These are phyloP conservation scores for Bassia scoparia DNA, from an alignment of 148 eudicot species.

Conservation along the genomic window DNA sequence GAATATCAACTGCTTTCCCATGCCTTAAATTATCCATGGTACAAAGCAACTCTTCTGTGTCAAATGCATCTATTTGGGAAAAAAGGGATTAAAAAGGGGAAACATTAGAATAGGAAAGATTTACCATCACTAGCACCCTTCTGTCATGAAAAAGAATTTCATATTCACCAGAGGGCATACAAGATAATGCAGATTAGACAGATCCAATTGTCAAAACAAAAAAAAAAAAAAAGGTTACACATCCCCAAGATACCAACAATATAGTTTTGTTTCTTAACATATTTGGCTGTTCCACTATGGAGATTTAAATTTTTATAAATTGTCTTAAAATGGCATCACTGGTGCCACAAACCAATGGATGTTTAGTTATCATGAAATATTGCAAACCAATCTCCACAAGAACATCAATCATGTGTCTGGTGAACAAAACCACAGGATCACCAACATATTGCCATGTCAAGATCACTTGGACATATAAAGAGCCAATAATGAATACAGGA, in stretches of 20 bases:
- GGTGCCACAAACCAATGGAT: background rate
- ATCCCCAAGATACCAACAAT: too few species aligned
- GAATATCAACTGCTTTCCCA: slow-evolving; percentile 85
- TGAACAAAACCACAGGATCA: background rate
- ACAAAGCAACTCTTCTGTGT: slow-evolving; percentile 68
- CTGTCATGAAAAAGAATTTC: background rate
- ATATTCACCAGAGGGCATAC: background rate
- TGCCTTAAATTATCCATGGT: slow-evolving; percentile 75
- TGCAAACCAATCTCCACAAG: background rate
- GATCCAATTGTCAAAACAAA: too few species aligned
- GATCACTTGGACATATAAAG: background rate
- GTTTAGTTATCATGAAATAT: background rate
- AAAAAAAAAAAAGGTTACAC: too few species aligned
- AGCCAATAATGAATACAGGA: background rate
- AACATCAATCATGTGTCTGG: background rate
- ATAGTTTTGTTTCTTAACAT: background rate
- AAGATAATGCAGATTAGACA: background rate
- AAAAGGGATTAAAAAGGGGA: slow-evolving; percentile 9
- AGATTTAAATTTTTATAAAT: slow-evolving; percentile 9
- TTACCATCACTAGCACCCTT: background rate
- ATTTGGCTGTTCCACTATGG: background rate
- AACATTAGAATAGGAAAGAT: background rate
- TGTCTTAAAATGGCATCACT: background rate
- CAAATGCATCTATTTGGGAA: slow-evolving; percentile 78
- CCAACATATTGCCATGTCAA: background rate